Conservation (phyloP, 208 protist species). For the Wallacemonas sp. region DNA sequence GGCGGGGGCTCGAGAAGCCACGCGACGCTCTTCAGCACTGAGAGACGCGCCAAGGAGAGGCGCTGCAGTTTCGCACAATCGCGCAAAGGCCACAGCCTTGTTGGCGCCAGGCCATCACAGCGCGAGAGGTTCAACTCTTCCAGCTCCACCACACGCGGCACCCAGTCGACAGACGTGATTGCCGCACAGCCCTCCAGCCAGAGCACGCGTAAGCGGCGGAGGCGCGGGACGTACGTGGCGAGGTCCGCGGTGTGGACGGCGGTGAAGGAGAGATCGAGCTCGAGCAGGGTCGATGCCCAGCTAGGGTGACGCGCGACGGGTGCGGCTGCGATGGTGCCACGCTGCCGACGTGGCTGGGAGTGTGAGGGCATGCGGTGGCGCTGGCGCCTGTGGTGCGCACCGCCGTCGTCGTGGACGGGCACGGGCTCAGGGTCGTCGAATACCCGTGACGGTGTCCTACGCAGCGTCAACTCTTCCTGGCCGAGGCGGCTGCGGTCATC, state of each 20-base stretch:
- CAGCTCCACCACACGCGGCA: conserved; percentile 26
- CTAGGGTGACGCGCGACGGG: no score
- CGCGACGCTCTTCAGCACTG: conserved; percentile 20
- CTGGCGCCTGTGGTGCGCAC: no score
- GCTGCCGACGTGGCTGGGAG: background rate
- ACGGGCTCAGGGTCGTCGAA: no score
- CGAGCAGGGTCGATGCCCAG: conserved; percentile 40
- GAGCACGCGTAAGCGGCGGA: conserved; percentile 33
- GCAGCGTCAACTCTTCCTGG: no score
- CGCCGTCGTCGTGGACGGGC: background rate
- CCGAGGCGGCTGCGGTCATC: no score
- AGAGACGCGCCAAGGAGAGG: conserved; percentile 46
- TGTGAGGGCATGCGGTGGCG: background rate
- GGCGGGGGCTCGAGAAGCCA: conserved; percentile 23
- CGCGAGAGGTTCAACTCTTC: conserved; percentile 48
- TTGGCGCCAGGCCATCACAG: conserved; percentile 25
- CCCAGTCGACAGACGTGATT: conserved; percentile 34
- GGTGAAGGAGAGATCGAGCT: conserved; percentile 64
- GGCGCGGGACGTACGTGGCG: conserved; percentile 37
- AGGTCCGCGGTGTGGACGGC: conserved; percentile 35
- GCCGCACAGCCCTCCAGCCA: conserved; percentile 57
- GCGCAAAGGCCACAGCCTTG: conserved; percentile 34
- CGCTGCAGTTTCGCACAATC: conserved; percentile 30
- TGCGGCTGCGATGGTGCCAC: no score
- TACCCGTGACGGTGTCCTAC: no score